Evolutionary conservation across 495 filamentous ascomycete genomes (phyloP), one percentile per base, ranked within the genome.

Genomic region (Bombardia bombarda): DNA sequence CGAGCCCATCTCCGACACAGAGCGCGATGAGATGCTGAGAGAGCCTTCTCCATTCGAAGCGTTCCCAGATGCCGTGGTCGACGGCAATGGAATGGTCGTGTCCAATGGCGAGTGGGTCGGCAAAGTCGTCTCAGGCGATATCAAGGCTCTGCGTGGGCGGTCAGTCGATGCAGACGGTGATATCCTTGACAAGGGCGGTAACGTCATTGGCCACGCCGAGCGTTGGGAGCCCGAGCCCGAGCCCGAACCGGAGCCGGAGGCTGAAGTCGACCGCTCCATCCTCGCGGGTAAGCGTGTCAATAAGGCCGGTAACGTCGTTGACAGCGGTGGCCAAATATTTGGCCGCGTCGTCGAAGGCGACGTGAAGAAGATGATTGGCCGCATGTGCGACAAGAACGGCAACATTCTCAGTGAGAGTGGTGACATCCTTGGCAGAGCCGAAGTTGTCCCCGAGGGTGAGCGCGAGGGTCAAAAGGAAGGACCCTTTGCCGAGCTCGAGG

Each of bases 251-350:
- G 78, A 75, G 49, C 59, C 61, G 2, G 72, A 69, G 38, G 40
- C 60, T 1, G 67, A 76, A 32, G 45, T 65, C 3, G 86, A 93
- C 50, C 68, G 78, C 34, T 87, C 83, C 3, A 61, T 73, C 12
- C 70, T 93, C 4, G 86, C 85, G 4, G 87, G 87, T 40, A 87
- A 87, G 72, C 75, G 80, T 4, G 83, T 92, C 56, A 94, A 94
- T 67, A 92, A 92, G 62, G 73, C 70, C 7, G 87, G 87, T 35
- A 90, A 90, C 33, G 77, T 90, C 14, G 87, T 94, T 43, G 87
- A 94, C 54, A 61, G 63, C 19, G 69, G 70, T 21, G 87, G 87
- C n/a, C 69, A 69, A 16, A 83, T 92, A 51, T 80, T 78, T 48
- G 87, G 87, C 18, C 80, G 83, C 16, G 76, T 94, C 7, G 69